Evolutionary conservation across 192 early-diverging fungal species (phyloP).

Genomic region (Dissophora ornata): DNA sequence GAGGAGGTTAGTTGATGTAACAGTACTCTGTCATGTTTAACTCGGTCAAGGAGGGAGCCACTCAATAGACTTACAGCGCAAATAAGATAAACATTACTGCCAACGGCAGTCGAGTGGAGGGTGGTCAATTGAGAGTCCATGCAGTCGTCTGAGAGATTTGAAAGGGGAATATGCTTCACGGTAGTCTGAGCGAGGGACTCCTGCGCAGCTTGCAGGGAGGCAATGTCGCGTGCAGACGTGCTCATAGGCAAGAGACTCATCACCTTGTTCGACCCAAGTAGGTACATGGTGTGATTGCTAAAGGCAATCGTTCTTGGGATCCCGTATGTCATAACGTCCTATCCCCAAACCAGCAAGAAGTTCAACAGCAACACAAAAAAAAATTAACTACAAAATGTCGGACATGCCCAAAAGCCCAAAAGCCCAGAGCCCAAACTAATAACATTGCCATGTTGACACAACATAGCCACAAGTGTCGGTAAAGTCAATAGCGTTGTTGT

Average conservation of each 20-base stretch:
- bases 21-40: background rate
- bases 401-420: constrained; percentile 14
- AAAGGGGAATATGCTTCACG: background rate
- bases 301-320: constrained; percentile 2
- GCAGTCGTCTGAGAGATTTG: constrained; percentile 7
- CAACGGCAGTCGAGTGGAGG: constrained; percentile 4
- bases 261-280: constrained; percentile 3
- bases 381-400: background rate
- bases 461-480: too few species aligned
- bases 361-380: background rate
- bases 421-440: background rate
- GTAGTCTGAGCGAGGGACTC: background rate
- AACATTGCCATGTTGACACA: background rate
- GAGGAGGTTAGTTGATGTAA: background rate
- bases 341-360: background rate
- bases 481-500: too few species aligned
- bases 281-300: background rate
- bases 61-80: constrained; percentile 6
- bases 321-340: constrained; percentile 1
- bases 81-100: background rate
- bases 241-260: background rate
- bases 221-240: constrained; percentile 1
- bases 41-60: background rate
- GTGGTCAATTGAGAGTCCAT: background rate
- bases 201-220: background rate